Evolutionary conservation across 2,329 filamentous ascomycete species (phyloP), one percentile per base, ranked within the genome.

Genomic region (Verticillium nonalfalfae): DNA sequence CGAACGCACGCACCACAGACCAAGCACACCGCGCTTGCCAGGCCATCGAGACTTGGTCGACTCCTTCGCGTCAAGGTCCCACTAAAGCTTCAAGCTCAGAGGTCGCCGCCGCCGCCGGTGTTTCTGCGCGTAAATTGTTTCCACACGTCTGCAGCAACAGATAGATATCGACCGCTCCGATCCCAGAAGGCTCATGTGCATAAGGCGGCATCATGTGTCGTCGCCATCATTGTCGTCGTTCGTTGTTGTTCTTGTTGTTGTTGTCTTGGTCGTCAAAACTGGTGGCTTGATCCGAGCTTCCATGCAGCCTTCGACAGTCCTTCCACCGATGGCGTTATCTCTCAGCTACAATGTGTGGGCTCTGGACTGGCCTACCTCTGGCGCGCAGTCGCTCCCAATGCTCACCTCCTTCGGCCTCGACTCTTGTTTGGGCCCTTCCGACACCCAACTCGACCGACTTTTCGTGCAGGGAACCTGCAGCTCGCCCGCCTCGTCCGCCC

Each of bases 281-380:
- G 40, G 40, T 50, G 40, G 40, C 40, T 50, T n/a, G 40, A n/a
- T 36, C 18, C 21, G 34, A 59, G 40, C 58, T 59, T 59, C 58
- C 45, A 59, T 59, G 58, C 58, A 59, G 58, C 33, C 50, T 59
- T 59, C 58, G 58, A 59, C 40, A 50, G 34, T 26, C n/a, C 15
- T 59, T 59, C 58, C 58, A 59, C 34, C 15, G 58, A 55, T 59
- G 38, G 58, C 58, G 58, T 59, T 59, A 59, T 59, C 58, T 59
- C 58, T 35, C 33, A 56, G 54, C 26, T 56, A 13, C 54, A 56
- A 18, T 50, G 7, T 9, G 7, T 18, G n/a, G 21, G 40, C 40
- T 50, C n/a, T 18, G 21, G 40, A 7, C 40, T 7, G 40, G n/a
- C 7, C 40, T 18, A 50, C 18, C 40, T 21, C 11, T 18, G 21